Conservation (phyloP, 2,329 filamentous ascomycete genomes). For the Stachybotrys echinatus region DNA sequence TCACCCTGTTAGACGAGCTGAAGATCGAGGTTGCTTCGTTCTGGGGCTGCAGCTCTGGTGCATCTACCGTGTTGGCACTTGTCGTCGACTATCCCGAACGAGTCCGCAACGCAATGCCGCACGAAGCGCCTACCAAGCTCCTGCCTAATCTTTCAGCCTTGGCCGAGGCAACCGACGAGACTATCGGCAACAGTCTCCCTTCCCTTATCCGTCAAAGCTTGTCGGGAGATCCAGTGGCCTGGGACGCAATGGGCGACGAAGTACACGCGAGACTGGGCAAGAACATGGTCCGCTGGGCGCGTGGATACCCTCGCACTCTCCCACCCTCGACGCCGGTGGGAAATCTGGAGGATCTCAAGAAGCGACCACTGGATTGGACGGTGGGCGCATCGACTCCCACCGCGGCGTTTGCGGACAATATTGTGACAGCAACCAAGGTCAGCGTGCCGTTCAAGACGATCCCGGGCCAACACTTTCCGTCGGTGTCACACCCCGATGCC, state of each 20-base stretch:
- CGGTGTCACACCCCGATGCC: background rate
- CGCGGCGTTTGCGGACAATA: background rate
- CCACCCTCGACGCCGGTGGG: background rate
- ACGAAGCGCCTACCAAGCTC: background rate
- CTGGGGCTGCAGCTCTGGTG: constrained; percentile 3
- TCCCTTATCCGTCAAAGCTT: background rate
- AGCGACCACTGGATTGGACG: constrained; percentile 1
- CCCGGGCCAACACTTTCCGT: constrained; percentile 1
- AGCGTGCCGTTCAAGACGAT: background rate
- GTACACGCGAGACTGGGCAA: background rate
- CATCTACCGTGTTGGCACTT: background rate
- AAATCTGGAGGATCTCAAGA: background rate
- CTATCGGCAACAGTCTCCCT: background rate
- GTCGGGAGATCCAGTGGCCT: background rate
- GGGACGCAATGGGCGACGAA: background rate
- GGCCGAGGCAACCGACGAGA: background rate
- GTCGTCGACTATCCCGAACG: background rate
- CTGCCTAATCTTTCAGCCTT: background rate
- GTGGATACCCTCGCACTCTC: background rate
- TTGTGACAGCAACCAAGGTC: background rate
- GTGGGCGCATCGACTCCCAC: background rate
- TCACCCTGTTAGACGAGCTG: background rate
- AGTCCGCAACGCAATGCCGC: constrained; percentile 2
- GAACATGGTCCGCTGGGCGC: background rate
- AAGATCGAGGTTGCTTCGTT: background rate